Evolutionary conservation across 768 basidiomycete species (phyloP), one percentile per base, ranked within the genome.

Genomic region (Suillus hirtellus): DNA sequence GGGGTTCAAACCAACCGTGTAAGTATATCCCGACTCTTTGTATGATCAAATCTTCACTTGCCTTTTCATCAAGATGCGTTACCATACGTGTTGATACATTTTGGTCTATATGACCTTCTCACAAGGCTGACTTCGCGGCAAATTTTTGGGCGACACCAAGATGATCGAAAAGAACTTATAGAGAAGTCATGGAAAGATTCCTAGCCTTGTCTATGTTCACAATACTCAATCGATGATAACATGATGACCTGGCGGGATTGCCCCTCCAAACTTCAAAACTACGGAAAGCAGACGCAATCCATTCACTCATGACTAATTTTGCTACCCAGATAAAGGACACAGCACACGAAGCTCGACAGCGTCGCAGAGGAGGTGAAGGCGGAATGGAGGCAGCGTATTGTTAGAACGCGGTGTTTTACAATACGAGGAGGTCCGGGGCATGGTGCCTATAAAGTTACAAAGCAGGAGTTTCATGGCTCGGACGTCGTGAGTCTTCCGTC

Each of bases 341-440:
- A 71, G 31, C 61, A 52, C 9, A 61, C 65, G 70, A 27, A 80
- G 81, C 70, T 78, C 1, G 65, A 72, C 24, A 49, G n/a, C 2
- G 60, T 77, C 10, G 68, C 61, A 7, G 52, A 67, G 31, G 31
- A 31, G 31, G 31, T 31, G 31, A 31, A 31, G 0, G 72, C 73
- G 63, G 19, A 55, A 21, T 73, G 72, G 1, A 49, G 76, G 15
- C 62, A 65, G 44, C 53, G 63, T 17, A 50, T 65, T 2, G 63
- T 63, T 72, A 2, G n/a, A 67, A n/a, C 70, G 67, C 0, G 75
- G 77, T 58, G 72, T 76, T 14, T 71, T 73, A 4, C 44, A 60
- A 15, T 75, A 77, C n/a, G 61, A 55, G 14, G 67, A 74, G 3
- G 77, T 78, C 15, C 49, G 68, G 24, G 54, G 62, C 17, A 68